Evolutionary conservation across 768 basidiomycete species (phyloP), one percentile per base, ranked within the genome.

Genomic region (Mrakia frigida): DNA sequence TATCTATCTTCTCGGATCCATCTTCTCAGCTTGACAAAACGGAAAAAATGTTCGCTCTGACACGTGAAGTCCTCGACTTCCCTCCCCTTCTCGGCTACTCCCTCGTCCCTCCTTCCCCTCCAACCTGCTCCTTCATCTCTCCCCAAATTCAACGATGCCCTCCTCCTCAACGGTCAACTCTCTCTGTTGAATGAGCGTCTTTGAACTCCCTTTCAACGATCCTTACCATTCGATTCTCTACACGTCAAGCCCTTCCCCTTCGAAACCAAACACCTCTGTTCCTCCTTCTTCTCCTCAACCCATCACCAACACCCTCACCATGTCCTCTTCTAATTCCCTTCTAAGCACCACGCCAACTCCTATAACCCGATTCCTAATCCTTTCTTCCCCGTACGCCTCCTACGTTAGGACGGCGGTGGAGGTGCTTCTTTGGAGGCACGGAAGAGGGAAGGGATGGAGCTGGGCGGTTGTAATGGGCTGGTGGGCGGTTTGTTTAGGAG

Each of bases 401-500:
- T 41, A 52, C 50, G 59, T 50, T 25, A 74, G 80, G 0, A 76
- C 73, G 23, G 43, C 74, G 16, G 56, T 73, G 16, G 79, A 80
- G 65, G 79, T 82, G 33, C 35, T 82, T 16, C 81, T 80, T n/a
- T 82, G 82, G 82, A 74, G 78, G 23, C 74, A 80, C 69, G 56
- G 74, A 25, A 39, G 52, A 43, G 53, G 61, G 31, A 72, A 77
- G 60, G 81, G 70, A 37, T 77, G 60, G n/a, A 79, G 79, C 6
- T 78, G 79, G 46, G 77, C 80, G n/a, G 63, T 82, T 37, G 78
- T 82, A 28, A 72, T 78, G n/a, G 73, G 41, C 9, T 82, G 81
- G 81, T 81, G 80, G 80, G 75, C 63, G 21, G 14, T 79, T n/a
- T 81, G 81, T 71, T 78, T 82, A 9, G 79, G 78, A 25, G 82